These are phyloP conservation scores for Cytospora chrysosperma DNA, from an alignment of 2,329 filamentous ascomycete genomes.

Conservation along the genomic window DNA sequence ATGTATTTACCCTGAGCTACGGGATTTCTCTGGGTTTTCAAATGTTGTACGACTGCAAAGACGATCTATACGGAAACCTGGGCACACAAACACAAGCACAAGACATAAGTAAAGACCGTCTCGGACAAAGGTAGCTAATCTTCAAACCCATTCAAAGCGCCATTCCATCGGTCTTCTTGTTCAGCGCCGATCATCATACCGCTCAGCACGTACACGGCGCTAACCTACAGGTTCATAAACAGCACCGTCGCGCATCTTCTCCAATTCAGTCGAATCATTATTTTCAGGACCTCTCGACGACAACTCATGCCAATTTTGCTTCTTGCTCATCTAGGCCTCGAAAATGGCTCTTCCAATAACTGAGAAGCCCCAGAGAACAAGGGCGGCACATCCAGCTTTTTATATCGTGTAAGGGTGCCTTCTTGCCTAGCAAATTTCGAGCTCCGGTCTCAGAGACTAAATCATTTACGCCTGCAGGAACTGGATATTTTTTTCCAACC, in stretches of 20 bases:
- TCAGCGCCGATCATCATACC: not conserved
- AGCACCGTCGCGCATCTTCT: not conserved
- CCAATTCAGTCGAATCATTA: not conserved
- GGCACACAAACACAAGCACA: not conserved
- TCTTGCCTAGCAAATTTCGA: not conserved
- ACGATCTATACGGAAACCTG: not conserved
- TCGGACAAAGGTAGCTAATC: not conserved
- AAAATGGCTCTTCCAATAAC: slow-evolving; percentile 22
- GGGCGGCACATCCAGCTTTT: slow-evolving; percentile 18
- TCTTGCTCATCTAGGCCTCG: not conserved
- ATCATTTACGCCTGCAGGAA: slow-evolving; percentile 39
- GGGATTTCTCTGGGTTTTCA: no score
- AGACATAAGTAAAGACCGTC: not conserved
- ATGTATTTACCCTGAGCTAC: no score
- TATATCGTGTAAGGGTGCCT: slow-evolving; percentile 13
- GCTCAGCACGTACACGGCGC: not conserved
- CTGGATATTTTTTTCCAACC: slow-evolving; percentile 84
- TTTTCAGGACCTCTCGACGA: not conserved
- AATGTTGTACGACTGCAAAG: not conserved
- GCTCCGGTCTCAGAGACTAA: not conserved
- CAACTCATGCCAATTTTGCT: slow-evolving; percentile 17
- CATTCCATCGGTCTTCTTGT: not conserved
- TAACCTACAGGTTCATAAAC: not conserved
- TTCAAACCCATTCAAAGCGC: not conserved
- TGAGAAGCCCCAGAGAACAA: slow-evolving; percentile 12